Evolutionary conservation across 352 stramenopile genomes (phyloP).

Genomic region (Pythium chondricola): DNA sequence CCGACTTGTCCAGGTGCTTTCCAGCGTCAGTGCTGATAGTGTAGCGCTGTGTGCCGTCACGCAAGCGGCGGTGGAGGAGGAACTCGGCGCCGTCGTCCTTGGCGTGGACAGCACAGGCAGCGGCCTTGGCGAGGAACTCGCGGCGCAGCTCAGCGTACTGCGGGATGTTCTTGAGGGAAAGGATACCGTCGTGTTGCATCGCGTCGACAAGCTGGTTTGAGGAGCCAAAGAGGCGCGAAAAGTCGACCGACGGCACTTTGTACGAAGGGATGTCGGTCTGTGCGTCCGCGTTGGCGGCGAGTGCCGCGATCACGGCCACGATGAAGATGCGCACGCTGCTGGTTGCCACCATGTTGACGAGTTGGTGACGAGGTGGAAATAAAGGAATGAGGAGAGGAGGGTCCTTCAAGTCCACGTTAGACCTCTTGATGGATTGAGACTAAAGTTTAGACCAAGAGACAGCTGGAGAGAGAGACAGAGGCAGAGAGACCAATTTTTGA

Average conservation of each 20-base stretch:
- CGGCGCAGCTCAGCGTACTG: slow-evolving; percentile 38
- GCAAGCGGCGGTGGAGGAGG: slow-evolving; percentile 53
- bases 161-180: slow-evolving; percentile 69
- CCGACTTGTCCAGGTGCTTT: slow-evolving; percentile 28
- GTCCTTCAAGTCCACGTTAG: too few relatives aligned
- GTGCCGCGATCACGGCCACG: slow-evolving; percentile 2
- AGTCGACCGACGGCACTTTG: slow-evolving; percentile 53
- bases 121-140: slow-evolving; percentile 52
- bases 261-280: slow-evolving; percentile 31
- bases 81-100: slow-evolving; percentile 49
- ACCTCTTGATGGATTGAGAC: too few relatives aligned
- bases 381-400: too few relatives aligned
- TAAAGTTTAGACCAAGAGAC: too few relatives aligned
- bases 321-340: background rate
- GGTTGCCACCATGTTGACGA: slow-evolving; percentile 1
- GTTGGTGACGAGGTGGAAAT: background rate
- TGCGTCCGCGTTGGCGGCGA: slow-evolving; percentile 2
- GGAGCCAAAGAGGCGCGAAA: slow-evolving; percentile 29
- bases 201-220: slow-evolving; percentile 32
- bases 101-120: slow-evolving; percentile 45
- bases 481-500: too few relatives aligned
- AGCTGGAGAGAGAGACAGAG: background rate
- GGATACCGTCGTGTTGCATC: slow-evolving; percentile 65
- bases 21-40: slow-evolving; percentile 68
- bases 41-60: slow-evolving; percentile 66